Evolutionary conservation across 2,329 filamentous ascomycete genomes (phyloP).

Genomic region (Emergomyces pasteurianus): DNA sequence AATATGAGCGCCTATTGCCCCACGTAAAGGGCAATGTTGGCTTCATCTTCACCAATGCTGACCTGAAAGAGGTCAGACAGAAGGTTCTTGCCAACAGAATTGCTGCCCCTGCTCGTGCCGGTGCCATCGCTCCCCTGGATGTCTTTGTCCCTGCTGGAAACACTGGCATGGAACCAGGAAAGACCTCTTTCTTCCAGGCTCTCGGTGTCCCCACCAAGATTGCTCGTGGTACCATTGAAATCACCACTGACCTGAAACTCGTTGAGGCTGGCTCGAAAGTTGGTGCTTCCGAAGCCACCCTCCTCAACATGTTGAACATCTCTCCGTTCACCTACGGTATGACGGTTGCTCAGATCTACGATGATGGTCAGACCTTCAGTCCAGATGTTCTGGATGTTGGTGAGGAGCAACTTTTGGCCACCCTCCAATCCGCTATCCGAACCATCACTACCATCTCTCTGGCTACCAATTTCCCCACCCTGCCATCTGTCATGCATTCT

Average conservation of each 20-base stretch:
- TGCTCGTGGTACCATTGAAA: slow-evolving; percentile 99
- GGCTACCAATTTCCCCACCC: slow-evolving; percentile 86
- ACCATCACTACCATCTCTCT: slow-evolving; percentile 87
- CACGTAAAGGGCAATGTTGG: slow-evolving; percentile 96
- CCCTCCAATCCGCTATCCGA: slow-evolving; percentile 67
- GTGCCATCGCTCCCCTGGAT: slow-evolving; percentile 85
- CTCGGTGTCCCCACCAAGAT: slow-evolving; percentile 99
- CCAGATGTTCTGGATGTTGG: slow-evolving; percentile 80
- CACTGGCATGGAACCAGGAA: slow-evolving; percentile 99
- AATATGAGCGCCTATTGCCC: slow-evolving; percentile 96
- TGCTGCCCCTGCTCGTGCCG: slow-evolving; percentile 92
- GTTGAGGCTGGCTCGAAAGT: slow-evolving; percentile 88
- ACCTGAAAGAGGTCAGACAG: slow-evolving; percentile 84
- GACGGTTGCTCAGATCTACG: slow-evolving; percentile 92
- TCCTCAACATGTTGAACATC: slow-evolving; percentile 99
- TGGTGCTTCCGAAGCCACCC: slow-evolving; percentile 94
- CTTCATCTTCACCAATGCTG: slow-evolving; percentile 98
- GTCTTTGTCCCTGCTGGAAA: slow-evolving; percentile 96
- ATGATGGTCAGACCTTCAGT: slow-evolving; percentile 87
- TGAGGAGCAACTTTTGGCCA: slow-evolving; percentile 83
- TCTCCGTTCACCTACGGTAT: slow-evolving; percentile 99
- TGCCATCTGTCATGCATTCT: slow-evolving; percentile 93
- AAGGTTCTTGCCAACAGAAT: slow-evolving; percentile 96
- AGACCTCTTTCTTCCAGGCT: slow-evolving; percentile 99
- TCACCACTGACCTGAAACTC: slow-evolving; percentile 94